Evolutionary conservation across 2,329 filamentous ascomycete genomes (phyloP).

Genomic region (Seiridium cupressi): DNA sequence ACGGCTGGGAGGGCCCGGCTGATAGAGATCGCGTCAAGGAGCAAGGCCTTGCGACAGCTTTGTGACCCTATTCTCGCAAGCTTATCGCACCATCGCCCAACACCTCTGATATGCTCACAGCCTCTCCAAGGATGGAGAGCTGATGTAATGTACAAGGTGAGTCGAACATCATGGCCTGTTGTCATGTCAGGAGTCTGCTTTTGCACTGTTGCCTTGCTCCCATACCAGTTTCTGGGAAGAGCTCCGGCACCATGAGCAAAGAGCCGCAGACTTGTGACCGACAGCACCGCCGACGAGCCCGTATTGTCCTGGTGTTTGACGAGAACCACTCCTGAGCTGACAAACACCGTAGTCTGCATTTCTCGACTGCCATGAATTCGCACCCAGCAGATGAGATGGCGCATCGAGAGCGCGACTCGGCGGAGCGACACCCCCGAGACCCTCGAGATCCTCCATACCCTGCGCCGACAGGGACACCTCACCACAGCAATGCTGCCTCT

Average conservation of each 20-base stretch:
- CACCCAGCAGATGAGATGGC: slow-evolving; percentile 43
- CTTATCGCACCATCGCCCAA: background rate
- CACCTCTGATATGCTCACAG: background rate
- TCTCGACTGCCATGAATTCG: slow-evolving; percentile 26
- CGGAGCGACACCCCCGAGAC: slow-evolving; percentile 61
- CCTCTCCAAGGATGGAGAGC: background rate
- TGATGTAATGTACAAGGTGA: slow-evolving; percentile 8
- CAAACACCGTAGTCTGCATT: background rate
- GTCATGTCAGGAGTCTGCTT: background rate
- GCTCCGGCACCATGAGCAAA: background rate
- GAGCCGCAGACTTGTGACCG: too few species aligned
- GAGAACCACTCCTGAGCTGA: background rate
- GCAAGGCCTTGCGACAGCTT: slow-evolving; percentile 8
- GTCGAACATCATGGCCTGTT: background rate
- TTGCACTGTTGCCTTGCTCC: background rate
- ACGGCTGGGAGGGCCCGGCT: slow-evolving; percentile 1
- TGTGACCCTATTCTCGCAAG: background rate
- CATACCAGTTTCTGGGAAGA: background rate
- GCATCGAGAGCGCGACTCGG: slow-evolving; percentile 64
- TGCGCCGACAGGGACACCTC: slow-evolving; percentile 51
- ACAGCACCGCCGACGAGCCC: background rate
- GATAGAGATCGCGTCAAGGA: slow-evolving; percentile 6
- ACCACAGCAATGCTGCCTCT: slow-evolving; percentile 84
- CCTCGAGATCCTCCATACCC: slow-evolving; percentile 54
- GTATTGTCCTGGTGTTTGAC: background rate